These are phyloP conservation scores for Paraphaeosphaeria sporulosa DNA, from an alignment of 2,329 filamentous ascomycete genomes.

Conservation along the genomic window DNA sequence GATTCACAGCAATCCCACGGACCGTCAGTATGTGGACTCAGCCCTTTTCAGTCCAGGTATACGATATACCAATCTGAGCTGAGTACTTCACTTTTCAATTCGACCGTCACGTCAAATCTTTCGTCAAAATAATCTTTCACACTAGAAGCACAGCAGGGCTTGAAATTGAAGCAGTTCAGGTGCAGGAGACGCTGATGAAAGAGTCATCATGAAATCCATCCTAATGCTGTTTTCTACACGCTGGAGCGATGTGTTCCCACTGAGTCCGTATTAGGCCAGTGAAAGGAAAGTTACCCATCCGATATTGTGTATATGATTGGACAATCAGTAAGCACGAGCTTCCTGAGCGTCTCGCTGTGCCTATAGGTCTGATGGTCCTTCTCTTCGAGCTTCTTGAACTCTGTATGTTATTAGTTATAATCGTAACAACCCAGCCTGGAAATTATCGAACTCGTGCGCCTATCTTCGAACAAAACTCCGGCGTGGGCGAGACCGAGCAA, in stretches of 20 bases:
- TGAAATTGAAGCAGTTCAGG: background rate
- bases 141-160: background rate
- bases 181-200: background rate
- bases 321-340: background rate
- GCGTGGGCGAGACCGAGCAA: background rate
- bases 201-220: too few species aligned
- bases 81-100: background rate
- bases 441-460: background rate
- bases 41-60: background rate
- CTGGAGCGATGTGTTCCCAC: background rate
- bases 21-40: background rate
- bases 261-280: background rate
- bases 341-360: background rate
- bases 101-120: background rate
- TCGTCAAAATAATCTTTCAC: background rate
- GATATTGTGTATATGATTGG: background rate
- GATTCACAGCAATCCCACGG: background rate
- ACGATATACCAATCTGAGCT: background rate
- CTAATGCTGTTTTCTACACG: too few species aligned
- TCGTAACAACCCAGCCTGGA: background rate
- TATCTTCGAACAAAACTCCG: background rate
- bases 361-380: background rate
- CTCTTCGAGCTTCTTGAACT: background rate
- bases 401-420: background rate
- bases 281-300: background rate